Conservation (phyloP, 208 protist genomes). For the Naegleria lovaniensis region DNA sequence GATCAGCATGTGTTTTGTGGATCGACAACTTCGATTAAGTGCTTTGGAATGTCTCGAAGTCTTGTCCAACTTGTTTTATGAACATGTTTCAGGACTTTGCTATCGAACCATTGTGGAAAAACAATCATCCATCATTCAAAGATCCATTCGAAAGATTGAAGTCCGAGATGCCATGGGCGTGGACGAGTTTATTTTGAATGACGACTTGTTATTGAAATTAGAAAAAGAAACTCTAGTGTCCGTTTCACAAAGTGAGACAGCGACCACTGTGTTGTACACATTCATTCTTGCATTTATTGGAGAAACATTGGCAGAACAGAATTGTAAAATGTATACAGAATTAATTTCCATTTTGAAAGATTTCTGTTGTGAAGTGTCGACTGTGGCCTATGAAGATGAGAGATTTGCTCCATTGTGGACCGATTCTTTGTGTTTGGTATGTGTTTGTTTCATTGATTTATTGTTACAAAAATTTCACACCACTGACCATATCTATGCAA, state of each 20-base stretch:
- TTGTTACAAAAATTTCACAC: no score
- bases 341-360: neutral
- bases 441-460: no score
- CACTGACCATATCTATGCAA: no score
- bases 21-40: neutral
- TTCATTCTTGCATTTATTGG: neutral
- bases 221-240: neutral
- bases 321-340: neutral
- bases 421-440: neutral
- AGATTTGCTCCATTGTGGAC: neutral
- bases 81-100: neutral
- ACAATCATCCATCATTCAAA: neutral
- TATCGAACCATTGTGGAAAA: neutral
- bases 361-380: neutral
- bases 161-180: neutral
- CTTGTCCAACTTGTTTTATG: neutral
- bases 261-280: neutral
- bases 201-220: neutral
- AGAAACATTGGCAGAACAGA: neutral
- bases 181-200: neutral
- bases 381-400: neutral
- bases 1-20: neutral
- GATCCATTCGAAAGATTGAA: neutral
- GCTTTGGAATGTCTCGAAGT: neutral
- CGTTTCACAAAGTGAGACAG: neutral